phyloP scores from a whole-genome alignment of 2,329 filamentous ascomycete species.

The Fusarium vanettenii region DNA sequence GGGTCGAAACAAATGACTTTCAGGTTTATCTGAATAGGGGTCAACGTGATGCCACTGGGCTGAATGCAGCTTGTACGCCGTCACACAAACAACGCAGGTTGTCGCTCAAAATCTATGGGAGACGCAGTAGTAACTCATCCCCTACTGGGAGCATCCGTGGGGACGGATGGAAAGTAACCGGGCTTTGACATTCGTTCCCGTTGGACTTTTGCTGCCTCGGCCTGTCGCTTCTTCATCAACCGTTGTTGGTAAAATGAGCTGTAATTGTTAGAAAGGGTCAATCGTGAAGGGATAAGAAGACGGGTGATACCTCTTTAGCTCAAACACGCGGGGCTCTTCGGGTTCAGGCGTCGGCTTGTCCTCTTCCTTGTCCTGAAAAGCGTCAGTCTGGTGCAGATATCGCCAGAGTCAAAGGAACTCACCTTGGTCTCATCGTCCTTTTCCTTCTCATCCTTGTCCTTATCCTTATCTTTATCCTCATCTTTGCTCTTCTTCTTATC shows the following conservation, averaged over 20 bases:
- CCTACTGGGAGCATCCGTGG: slow-evolving; percentile 66
- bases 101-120: neutral
- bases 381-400: neutral
- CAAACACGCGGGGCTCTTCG: slow-evolving; percentile 83
- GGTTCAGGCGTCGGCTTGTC: slow-evolving; percentile 24
- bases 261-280: neutral
- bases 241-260: slow-evolving; percentile 90
- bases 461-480: slow-evolving; percentile 53
- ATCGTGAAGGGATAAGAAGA: neutral
- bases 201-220: slow-evolving; percentile 75
- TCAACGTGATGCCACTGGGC: neutral
- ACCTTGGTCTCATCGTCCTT: slow-evolving; percentile 32
- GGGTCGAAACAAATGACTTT: neutral
- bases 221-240: slow-evolving; percentile 73
- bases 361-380: slow-evolving; percentile 34
- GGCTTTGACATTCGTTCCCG: slow-evolving; percentile 83
- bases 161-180: slow-evolving; percentile 85
- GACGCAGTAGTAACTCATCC: neutral
- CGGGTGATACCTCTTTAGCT: slow-evolving; percentile 76
- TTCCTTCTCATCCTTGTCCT: slow-evolving; percentile 46
- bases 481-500: slow-evolving; percentile 59
- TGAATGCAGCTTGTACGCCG: neutral
- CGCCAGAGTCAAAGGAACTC: neutral
- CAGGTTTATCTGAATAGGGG: neutral
- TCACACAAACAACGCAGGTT: neutral